Evolutionary conservation across 192 early-diverging fungal species (phyloP).

Genomic region (Coemansia sp.): DNA sequence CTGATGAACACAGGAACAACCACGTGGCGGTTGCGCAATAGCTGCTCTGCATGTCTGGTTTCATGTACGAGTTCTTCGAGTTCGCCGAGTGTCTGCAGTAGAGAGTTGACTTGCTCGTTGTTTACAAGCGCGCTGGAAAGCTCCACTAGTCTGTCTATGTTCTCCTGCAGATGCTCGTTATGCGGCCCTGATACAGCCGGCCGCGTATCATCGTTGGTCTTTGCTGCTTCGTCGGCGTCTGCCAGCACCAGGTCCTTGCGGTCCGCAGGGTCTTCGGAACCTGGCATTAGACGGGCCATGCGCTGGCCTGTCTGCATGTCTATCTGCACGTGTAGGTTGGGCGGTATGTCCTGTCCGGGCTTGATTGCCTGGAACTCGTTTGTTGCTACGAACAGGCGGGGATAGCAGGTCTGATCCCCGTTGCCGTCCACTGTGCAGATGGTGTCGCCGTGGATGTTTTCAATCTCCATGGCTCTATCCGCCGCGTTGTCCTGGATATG

Average conservation of each 20-base stretch:
- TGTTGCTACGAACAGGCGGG: conserved; percentile 58
- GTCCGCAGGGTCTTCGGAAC: conserved; percentile 4
- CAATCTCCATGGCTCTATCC: neutral
- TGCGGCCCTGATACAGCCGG: conserved; percentile 1
- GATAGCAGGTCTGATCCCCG: conserved; percentile 54
- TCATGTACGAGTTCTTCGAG: conserved; percentile 58
- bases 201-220: neutral
- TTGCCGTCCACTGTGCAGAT: conserved; percentile 37
- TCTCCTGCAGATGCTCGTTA: conserved; percentile 25
- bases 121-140: neutral
- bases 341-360: conserved; percentile 61
- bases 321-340: conserved; percentile 62
- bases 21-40: conserved; percentile 32
- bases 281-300: conserved; percentile 57
- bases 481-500: neutral
- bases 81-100: conserved; percentile 49
- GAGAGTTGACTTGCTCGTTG: neutral
- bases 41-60: conserved; percentile 56
- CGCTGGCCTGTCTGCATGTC: conserved; percentile 60
- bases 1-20: conserved; percentile 34
- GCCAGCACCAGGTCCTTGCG: conserved; percentile 8
- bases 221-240: neutral
- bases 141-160: conserved; percentile 30
- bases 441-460: conserved; percentile 1
- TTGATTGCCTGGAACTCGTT: conserved; percentile 58